phyloP scores from a whole-genome alignment of 129 eudicot genomes.

The Smallanthus sonchifolius region DNA sequence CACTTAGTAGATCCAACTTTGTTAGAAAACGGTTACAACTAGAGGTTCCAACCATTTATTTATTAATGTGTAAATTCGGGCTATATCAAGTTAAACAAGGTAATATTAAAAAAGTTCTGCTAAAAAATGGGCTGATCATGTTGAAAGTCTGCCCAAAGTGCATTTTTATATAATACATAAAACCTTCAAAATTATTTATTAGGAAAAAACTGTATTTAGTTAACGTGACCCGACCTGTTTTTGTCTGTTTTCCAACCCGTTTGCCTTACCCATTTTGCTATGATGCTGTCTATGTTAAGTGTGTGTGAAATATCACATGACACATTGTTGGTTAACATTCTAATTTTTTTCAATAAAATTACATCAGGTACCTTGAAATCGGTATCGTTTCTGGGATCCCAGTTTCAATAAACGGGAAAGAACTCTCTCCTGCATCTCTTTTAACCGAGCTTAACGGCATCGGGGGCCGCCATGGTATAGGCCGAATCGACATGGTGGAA shows the following conservation, averaged over 20 bases:
- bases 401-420: conserved; percentile 71
- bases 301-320: not conserved
- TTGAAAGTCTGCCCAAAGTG: not conserved
- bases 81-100: not conserved
- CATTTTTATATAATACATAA: not conserved
- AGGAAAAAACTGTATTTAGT: not conserved
- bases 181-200: not conserved
- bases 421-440: conserved; percentile 83
- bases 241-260: not conserved
- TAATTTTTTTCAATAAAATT: not conserved
- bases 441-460: conserved; percentile 67
- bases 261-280: not conserved
- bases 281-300: not conserved
- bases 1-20: not conserved
- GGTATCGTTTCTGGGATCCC: conserved; percentile 85
- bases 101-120: not conserved
- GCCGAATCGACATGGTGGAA: conserved; percentile 94
- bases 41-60: not conserved
- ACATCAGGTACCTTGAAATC: conserved; percentile 72
- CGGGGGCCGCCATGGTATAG: conserved; percentile 92
- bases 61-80: not conserved
- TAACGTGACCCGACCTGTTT: not conserved
- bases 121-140: not conserved
- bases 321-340: not conserved
- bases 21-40: not conserved